phyloP scores from a whole-genome alignment of 495 filamentous ascomycete species.

The Sphaerosporella brunnea region DNA sequence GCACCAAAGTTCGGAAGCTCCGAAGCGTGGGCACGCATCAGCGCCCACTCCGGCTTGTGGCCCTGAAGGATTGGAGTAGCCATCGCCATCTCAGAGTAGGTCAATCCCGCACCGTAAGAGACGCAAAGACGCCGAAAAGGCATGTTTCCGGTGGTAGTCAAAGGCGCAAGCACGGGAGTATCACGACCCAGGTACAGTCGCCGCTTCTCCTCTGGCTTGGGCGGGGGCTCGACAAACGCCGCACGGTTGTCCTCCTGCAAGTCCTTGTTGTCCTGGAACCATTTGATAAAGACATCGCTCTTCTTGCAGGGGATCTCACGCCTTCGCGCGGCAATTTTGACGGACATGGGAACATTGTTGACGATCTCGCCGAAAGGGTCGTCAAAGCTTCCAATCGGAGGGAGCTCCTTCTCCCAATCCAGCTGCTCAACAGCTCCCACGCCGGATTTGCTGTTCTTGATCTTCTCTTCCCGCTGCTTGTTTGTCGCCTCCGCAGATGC shows the following conservation, averaged over 20 bases:
- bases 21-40: constrained; percentile 73
- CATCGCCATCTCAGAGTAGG: constrained; percentile 98
- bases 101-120: constrained; percentile 73
- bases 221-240: constrained; percentile 61
- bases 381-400: constrained; percentile 25
- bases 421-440: constrained; percentile 8
- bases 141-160: constrained; percentile 85
- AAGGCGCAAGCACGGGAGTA: constrained; percentile 74
- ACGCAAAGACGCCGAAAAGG: constrained; percentile 89
- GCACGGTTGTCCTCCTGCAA: constrained; percentile 51
- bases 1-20: constrained; percentile 75
- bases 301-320: constrained; percentile 48
- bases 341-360: constrained; percentile 48
- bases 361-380: constrained; percentile 43
- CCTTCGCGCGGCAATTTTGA: constrained; percentile 52
- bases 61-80: constrained; percentile 80
- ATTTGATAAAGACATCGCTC: constrained; percentile 56
- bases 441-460: constrained; percentile 16
- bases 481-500: constrained; percentile 21
- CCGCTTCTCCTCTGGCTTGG: constrained; percentile 80
- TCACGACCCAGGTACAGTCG: constrained; percentile 83
- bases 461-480: constrained; percentile 21
- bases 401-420: constrained; percentile 23
- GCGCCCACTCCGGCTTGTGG: constrained; percentile 76
- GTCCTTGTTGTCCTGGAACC: constrained; percentile 44